phyloP scores from a whole-genome alignment of 345 rosid genomes.

The Hypericum androsaemum region DNA sequence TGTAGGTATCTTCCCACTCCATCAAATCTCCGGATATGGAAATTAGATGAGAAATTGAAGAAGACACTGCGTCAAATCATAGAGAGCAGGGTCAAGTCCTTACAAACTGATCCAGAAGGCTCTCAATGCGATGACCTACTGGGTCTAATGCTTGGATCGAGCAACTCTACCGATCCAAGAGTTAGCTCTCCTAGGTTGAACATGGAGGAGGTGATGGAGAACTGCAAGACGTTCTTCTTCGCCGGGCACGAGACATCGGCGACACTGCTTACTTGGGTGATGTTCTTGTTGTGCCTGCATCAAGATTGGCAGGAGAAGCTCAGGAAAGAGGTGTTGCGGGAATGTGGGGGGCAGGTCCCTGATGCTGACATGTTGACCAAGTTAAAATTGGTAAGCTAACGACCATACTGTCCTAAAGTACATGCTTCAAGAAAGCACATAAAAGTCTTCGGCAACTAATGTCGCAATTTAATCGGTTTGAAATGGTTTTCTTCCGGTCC shows the following conservation, averaged over 20 bases:
- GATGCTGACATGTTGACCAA: constrained; percentile 7
- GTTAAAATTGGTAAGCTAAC: constrained; percentile 9
- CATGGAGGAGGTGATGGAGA: constrained; percentile 41
- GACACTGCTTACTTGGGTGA: constrained; percentile 75
- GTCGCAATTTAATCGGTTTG: no score
- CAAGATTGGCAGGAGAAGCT: constrained; percentile 81
- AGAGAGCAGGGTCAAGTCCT: constrained; percentile 21
- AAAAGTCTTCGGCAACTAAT: no score
- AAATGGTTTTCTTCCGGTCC: no score
- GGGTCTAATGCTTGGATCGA: constrained; percentile 30
- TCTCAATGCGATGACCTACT: constrained; percentile 47
- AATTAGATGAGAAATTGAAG: constrained; percentile 52
- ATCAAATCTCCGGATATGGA: constrained; percentile 66
- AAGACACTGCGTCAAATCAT: constrained; percentile 51
- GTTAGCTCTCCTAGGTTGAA: constrained; percentile 13
- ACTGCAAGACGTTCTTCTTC: constrained; percentile 86
- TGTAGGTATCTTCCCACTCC: constrained; percentile 70
- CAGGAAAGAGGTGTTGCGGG: constrained; percentile 68
- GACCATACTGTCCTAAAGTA: no score
- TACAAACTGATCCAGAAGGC: constrained; percentile 26
- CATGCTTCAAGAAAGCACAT: no score
- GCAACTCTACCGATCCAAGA: constrained; percentile 8
- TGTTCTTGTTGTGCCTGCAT: constrained; percentile 65
- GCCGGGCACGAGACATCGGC: constrained; percentile 92
- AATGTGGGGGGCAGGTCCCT: constrained; percentile 34